Evolutionary conservation across 1,139 yeast species (phyloP), one percentile per base, ranked within the genome.

Genomic region (Pneumocystis murina): DNA sequence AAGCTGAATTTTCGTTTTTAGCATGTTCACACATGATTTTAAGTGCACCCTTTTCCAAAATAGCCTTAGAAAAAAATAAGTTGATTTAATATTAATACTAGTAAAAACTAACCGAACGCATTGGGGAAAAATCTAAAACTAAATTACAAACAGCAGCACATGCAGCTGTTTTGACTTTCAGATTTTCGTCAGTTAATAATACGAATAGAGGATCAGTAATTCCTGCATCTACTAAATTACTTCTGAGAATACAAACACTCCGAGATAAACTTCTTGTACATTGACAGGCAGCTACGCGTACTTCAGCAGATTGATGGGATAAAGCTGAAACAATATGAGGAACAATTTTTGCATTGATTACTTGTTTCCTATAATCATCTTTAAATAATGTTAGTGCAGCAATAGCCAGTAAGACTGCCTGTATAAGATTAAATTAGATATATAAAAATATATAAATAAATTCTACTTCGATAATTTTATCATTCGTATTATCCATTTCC

Each of bases 91-190:
- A 54, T 24, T 20, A n/a, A 59, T 35, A 17, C 38, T 20, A 20
- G 3, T 20, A 12, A 28, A 58, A 38, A 58, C n/a, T 17, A 40
- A 59, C 60, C 61, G 80, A 77, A 63, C 88, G 80, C 68, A 87
- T 77, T 1, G 92, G 86, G 64, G 91, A 84, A 72, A 88, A 89
- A 67, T 89, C 96, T 39, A 89, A 79, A 12, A 87, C 83, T 63
- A 88, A 78, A 71, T 90, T 90, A 58, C 95, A 87, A 35, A 87
- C 74, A 2, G 84, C 80, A 1, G 94, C 88, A 72, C 87, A 77
- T 1, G 85, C 79, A 5, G 85, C 79, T 0, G 85, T 79, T 68
- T 81, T 80, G 60, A 84, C 78, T 65, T 71, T 67, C 28, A 70
- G 65, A 62, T 71, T 68, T 14, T 61, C 36, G 1, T 74, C 71